phyloP scores from a whole-genome alignment of 2,329 filamentous ascomycete species.

The Ophiostoma ips region DNA sequence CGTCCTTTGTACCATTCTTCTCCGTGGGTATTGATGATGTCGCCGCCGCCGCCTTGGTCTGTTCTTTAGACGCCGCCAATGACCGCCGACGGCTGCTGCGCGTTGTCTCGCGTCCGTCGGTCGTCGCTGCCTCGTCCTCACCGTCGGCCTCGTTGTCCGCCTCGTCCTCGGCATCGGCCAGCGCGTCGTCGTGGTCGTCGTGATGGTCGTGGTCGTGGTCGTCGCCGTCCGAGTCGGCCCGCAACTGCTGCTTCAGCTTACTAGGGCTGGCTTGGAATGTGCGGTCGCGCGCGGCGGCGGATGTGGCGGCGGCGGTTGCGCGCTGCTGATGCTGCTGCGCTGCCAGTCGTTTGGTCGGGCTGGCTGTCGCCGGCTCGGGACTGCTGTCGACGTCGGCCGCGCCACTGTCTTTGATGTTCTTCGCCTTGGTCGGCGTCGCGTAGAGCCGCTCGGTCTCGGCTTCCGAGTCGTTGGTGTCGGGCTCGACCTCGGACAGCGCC shows the following conservation, averaged over 20 bases:
- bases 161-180: conserved; percentile 23
- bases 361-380: conserved; percentile 37
- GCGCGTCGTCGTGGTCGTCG: conserved; percentile 19
- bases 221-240: conserved; percentile 27
- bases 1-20: conserved; percentile 18
- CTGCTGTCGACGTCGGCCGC: conserved; percentile 26
- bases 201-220: conserved; percentile 19
- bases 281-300: conserved; percentile 8
- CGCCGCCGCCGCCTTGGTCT: conserved; percentile 9
- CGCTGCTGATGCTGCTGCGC: background rate
- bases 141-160: conserved; percentile 22
- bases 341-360: conserved; percentile 21
- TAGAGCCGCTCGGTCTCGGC: conserved; percentile 91
- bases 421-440: conserved; percentile 57
- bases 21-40: background rate
- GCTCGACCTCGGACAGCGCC: conserved; percentile 39
- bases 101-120: conserved; percentile 5
- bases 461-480: conserved; percentile 51
- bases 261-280: conserved; percentile 44
- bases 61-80: conserved; percentile 21
- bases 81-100: conserved; percentile 13
- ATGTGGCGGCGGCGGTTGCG: too few species aligned
- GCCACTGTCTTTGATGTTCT: conserved; percentile 18
- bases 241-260: conserved; percentile 50
- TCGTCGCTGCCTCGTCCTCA: conserved; percentile 9